A percentile compares a stretch with the other conserved stretches of the same genome.
Conservation (phyloP, 225 moss, liverwort and hornwort genomes). For the Sphagnum contortum region DNA sequence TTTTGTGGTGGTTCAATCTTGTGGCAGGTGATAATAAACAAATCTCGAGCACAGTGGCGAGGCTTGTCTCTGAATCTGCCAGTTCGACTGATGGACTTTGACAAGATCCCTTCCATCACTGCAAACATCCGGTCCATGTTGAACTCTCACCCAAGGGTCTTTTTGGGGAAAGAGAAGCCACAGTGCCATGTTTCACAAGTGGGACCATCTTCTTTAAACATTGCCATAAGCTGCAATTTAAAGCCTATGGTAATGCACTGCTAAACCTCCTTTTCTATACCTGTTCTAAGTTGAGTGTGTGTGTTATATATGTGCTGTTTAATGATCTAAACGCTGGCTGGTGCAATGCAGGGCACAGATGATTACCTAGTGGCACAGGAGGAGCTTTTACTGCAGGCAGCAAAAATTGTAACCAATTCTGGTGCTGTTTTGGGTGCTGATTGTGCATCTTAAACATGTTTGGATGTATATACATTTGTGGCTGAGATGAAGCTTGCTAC, state of each 20-base stretch:
- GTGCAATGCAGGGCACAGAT: slow-evolving; percentile 56
- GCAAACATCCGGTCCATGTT: slow-evolving; percentile 72
- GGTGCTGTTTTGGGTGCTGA: slow-evolving; percentile 63
- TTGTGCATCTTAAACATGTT: slow-evolving; percentile 8
- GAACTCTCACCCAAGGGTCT: slow-evolving; percentile 47
- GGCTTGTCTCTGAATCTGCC: slow-evolving; percentile 63
- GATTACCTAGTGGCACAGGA: slow-evolving; percentile 62
- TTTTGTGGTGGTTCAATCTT: not conserved
- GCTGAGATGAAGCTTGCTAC: no score
- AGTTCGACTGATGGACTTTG: slow-evolving; percentile 51
- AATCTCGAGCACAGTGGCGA: slow-evolving; percentile 65
- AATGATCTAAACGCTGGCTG: no score
- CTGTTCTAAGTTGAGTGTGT: not conserved
- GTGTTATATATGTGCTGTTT: not conserved
- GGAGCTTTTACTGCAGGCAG: slow-evolving; percentile 67
- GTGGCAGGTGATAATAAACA: slow-evolving; percentile 78
- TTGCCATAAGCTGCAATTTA: slow-evolving; percentile 70
- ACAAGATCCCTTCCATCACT: slow-evolving; percentile 61
- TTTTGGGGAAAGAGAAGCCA: slow-evolving; percentile 76
- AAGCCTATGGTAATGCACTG: slow-evolving; percentile 63
- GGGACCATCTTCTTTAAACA: slow-evolving; percentile 43
- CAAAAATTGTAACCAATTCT: slow-evolving; percentile 46
- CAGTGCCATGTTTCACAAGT: slow-evolving; percentile 68
- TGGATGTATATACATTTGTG: no score
- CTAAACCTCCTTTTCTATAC: not conserved